Percentiles rank a stretch among this genome's conserved stretches.
Evolutionary conservation across 2,329 filamentous ascomycete genomes (phyloP).

Genomic region (Didymella pomorum): DNA sequence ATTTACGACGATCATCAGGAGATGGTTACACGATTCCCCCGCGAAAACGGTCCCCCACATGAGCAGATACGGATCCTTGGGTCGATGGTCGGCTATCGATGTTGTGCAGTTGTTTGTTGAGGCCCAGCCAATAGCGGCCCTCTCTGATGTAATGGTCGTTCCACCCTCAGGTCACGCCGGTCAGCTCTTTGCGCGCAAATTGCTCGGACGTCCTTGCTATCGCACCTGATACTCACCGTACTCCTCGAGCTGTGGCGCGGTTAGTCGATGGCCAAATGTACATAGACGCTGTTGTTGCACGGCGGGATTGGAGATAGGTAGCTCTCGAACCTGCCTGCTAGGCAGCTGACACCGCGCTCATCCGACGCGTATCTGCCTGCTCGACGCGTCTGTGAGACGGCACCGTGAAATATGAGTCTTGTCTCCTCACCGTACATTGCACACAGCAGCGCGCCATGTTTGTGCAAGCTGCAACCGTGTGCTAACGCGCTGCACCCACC

Average conservation of each 20-base stretch:
- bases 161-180: slow-evolving; percentile 44
- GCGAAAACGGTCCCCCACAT: slow-evolving; percentile 2
- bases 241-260: slow-evolving; percentile 3
- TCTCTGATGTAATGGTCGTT: slow-evolving; percentile 37
- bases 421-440: slow-evolving; percentile 17
- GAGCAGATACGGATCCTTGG: slow-evolving; percentile 5
- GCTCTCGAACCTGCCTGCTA: slow-evolving; percentile 3
- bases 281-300: slow-evolving; percentile 12
- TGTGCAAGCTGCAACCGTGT: slow-evolving; percentile 17
- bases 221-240: slow-evolving; percentile 12
- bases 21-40: slow-evolving; percentile 17
- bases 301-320: not conserved
- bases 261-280: slow-evolving; percentile 8
- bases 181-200: slow-evolving; percentile 31
- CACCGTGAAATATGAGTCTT: slow-evolving; percentile 15
- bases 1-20: slow-evolving; percentile 9
- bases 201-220: slow-evolving; percentile 1
- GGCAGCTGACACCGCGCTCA: slow-evolving; percentile 28
- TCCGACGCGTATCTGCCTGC: slow-evolving; percentile 20
- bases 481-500: slow-evolving; percentile 21
- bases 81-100: slow-evolving; percentile 17
- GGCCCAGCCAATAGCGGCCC: slow-evolving; percentile 6
- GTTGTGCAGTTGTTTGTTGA: slow-evolving; percentile 18
- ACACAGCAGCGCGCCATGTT: slow-evolving; percentile 18
- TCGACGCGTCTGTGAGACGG: slow-evolving; percentile 21